Evolutionary conservation across 176 grass and related monocot genomes (phyloP), one percentile per base, ranked within the genome.

Genomic region (Carex scoparia): DNA sequence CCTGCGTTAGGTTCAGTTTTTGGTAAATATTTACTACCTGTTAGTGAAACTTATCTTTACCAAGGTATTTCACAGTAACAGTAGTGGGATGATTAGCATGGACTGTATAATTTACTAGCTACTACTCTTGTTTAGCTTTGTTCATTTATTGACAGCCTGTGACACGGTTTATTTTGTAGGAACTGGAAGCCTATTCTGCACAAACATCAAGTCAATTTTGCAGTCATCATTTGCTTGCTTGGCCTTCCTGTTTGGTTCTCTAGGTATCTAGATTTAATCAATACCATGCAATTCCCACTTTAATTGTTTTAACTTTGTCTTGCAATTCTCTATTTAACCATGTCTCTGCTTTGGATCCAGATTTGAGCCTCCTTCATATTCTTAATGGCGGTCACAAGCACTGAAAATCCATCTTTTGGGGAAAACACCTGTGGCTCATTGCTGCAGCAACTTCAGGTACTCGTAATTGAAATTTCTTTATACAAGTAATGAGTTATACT

Each of bases 391-490:
- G 61, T 78, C 18, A 81, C 85, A 40, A 54, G 71, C 31, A 19
- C 62, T 32, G 76, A 53, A n/a, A 80, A 90, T 12, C 85, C 80
- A 42, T 81, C 66, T 68, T 69, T 62, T 48, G 85, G 85, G 9
- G 83, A 90, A 60, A 91, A 83, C 19, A 94, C 93, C 14, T 99
- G 96, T 3, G 91, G 91, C n/a, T 95, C 93, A 65, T 95, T 99
- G 82, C 90, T 99, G 64, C 93, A 99, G 75, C 94, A 99, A 69
- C 56, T 99, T 84, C 93, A 95, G 91, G 96, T 99, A 84, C 12
- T 8, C 59, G 0, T 27, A 82, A 3, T 61, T 63, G 58, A 15
- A n/a, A 53, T 61, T 38, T 16, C 51, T 32, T 40, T 10, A 60
- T 59, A 28, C 13, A 51, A 53, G 70, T 79, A 58, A 79, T 79